A percentile compares a stretch with the other conserved stretches of the same genome.
These are phyloP conservation scores for Aspergillus sp. DNA, from an alignment of 2,329 filamentous ascomycete genomes.

Conservation along the genomic window DNA sequence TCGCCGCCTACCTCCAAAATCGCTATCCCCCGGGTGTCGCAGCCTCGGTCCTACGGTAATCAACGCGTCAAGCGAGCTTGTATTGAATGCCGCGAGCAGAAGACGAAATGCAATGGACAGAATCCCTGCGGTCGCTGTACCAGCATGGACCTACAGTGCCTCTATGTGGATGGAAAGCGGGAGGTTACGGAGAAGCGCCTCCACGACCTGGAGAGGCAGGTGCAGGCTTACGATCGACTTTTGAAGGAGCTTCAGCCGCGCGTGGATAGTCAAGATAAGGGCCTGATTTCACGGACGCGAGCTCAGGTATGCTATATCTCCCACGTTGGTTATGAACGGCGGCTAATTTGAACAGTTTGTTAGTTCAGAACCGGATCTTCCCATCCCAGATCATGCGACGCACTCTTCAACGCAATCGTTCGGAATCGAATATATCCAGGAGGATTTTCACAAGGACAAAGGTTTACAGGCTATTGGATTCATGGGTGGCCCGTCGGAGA, in stretches of 20 bases:
- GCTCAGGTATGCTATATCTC: constrained; percentile 28
- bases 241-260: constrained; percentile 30
- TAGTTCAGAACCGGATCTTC: neutral
- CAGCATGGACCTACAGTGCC: constrained; percentile 40
- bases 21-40: constrained; percentile 29
- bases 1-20: constrained; percentile 22
- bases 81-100: constrained; percentile 46
- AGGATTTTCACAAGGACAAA: constrained; percentile 44
- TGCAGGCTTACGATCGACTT: constrained; percentile 37
- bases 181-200: constrained; percentile 45
- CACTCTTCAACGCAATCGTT: constrained; percentile 10
- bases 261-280: constrained; percentile 30
- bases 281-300: constrained; percentile 34
- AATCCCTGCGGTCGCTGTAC: constrained; percentile 45
- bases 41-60: constrained; percentile 23
- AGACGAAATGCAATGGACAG: constrained; percentile 49
- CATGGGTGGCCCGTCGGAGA: constrained; percentile 46
- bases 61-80: constrained; percentile 41
- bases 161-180: constrained; percentile 45
- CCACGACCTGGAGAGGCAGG: constrained; percentile 37
- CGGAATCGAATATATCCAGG: constrained; percentile 42
- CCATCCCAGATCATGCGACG: constrained; percentile 7
- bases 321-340: neutral
- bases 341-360: constrained; percentile 2
- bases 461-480: constrained; percentile 41